Conservation (phyloP, 2,329 filamentous ascomycete species). For the Zasmidium citrigriseum region DNA sequence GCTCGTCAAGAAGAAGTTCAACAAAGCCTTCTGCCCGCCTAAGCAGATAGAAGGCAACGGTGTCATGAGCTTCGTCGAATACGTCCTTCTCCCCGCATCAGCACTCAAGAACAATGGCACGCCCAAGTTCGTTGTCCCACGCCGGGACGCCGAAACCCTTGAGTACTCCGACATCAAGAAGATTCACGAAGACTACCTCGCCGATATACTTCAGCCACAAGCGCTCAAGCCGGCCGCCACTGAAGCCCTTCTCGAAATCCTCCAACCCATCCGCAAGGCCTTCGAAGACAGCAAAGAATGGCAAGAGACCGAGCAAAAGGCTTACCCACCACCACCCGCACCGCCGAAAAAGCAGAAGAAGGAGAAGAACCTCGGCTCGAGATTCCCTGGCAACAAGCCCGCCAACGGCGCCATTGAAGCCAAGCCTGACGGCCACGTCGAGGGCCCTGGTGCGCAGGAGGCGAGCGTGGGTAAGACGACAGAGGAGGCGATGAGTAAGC, state of each 20-base stretch:
- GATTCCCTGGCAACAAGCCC: constrained; percentile 54
- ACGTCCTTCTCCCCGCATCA: constrained; percentile 76
- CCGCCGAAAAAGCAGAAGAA: constrained; percentile 67
- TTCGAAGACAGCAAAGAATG: constrained; percentile 74
- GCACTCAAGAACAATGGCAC: constrained; percentile 57
- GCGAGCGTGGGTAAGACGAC: constrained; percentile 45
- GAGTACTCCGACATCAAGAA: constrained; percentile 75
- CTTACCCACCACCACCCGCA: constrained; percentile 72
- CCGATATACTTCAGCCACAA: constrained; percentile 72
- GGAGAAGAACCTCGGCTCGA: constrained; percentile 73
- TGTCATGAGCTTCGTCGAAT: constrained; percentile 81
- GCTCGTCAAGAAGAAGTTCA: constrained; percentile 75
- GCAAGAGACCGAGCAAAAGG: constrained; percentile 74
- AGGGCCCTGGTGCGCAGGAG: constrained; percentile 43
- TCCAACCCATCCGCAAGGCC: constrained; percentile 74
- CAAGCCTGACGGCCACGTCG: constrained; percentile 48
- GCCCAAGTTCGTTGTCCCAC: constrained; percentile 66
- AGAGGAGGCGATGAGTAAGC: constrained; percentile 41
- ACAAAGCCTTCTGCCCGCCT: constrained; percentile 79
- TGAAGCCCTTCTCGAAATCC: constrained; percentile 69
- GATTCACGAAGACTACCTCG: constrained; percentile 76
- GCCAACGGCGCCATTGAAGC: constrained; percentile 38
- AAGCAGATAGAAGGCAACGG: constrained; percentile 82
- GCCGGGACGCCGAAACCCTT: constrained; percentile 69
- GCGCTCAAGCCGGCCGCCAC: constrained; percentile 82